phyloP scores from a whole-genome alignment of 2,329 filamentous ascomycete genomes.

The Colletotrichum tofieldiae region DNA sequence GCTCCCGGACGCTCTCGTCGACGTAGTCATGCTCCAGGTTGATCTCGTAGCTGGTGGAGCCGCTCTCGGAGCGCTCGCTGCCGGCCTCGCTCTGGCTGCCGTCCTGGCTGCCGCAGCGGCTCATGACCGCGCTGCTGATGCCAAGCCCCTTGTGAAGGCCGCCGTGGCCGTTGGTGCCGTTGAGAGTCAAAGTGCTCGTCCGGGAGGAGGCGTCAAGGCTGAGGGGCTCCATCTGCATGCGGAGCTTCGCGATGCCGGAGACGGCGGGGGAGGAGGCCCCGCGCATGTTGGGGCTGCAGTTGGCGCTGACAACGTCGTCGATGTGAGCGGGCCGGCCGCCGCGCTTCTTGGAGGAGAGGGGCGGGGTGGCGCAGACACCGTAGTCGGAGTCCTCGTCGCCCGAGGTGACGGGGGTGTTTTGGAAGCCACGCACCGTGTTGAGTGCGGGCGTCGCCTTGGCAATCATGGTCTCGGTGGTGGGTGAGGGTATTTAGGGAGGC shows the following conservation, averaged over 20 bases:
- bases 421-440: conserved; percentile 71
- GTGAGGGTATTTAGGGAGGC: conserved; percentile 11
- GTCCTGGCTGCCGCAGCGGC: conserved; percentile 69
- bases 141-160: conserved; percentile 49
- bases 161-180: conserved; percentile 61
- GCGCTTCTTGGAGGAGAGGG: conserved; percentile 45
- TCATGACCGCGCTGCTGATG: conserved; percentile 70
- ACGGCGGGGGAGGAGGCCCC: conserved; percentile 67
- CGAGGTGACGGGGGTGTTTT: conserved; percentile 67
- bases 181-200: conserved; percentile 70
- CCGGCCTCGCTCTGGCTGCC: conserved; percentile 67
- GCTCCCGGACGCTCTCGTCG: conserved; percentile 73
- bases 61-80: conserved; percentile 77
- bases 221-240: conserved; percentile 84
- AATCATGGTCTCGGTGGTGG: conserved; percentile 57
- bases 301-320: conserved; percentile 72
- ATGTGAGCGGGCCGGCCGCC: conserved; percentile 60
- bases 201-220: conserved; percentile 74
- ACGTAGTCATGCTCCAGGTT: conserved; percentile 88
- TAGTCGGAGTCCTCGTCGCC: conserved; percentile 73
- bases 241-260: conserved; percentile 86
- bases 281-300: conserved; percentile 75
- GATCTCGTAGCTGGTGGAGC: conserved; percentile 85
- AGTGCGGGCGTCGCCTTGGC: conserved; percentile 64
- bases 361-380: conserved; percentile 48